Evolutionary conservation across 2,329 filamentous ascomycete genomes (phyloP).

Genomic region (Fusarium tricinctum): DNA sequence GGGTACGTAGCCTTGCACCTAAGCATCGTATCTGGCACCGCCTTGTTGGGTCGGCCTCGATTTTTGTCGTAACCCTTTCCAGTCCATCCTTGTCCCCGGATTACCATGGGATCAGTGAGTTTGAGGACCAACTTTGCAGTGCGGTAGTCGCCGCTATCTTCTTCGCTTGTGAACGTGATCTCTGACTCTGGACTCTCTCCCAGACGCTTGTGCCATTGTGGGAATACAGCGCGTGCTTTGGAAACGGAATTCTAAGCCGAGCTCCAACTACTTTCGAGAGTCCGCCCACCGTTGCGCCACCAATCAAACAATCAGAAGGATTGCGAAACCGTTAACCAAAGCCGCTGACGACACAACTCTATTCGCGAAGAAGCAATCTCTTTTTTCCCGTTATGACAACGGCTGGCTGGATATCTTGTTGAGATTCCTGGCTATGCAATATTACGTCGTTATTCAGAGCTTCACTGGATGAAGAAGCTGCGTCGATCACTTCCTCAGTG

Average conservation of each 20-base stretch:
- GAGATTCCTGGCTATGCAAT: conserved; percentile 28
- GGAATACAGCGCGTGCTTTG: conserved; percentile 21
- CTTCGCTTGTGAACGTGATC: conserved; percentile 12
- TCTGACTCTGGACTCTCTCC: conserved; percentile 6
- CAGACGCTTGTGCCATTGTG: conserved; percentile 15
- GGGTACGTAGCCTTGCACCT: conserved; percentile 40
- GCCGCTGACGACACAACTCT: conserved; percentile 38
- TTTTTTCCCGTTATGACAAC: conserved; percentile 10
- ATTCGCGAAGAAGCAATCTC: conserved; percentile 19
- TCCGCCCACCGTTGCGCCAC: conserved; percentile 18
- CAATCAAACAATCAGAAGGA: conserved; percentile 33
- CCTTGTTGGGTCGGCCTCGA: conserved; percentile 42
- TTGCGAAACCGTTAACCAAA: conserved; percentile 28
- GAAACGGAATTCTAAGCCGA: conserved; percentile 13
- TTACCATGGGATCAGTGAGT: conserved; percentile 32
- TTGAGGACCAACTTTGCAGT: conserved; percentile 16
- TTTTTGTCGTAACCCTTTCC: conserved; percentile 13
- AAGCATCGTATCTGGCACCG: conserved; percentile 40
- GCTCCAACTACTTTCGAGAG: conserved; percentile 8
- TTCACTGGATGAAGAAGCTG: conserved; percentile 13
- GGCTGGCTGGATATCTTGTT: conserved; percentile 23
- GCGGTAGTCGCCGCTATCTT: conserved; percentile 2
- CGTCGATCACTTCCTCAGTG: conserved; percentile 45
- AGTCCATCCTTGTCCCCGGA: conserved; percentile 28
- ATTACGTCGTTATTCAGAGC: conserved; percentile 44